Base-by-base conservation (phyloP, 2,329 filamentous ascomycete genomes). In the Fusarium sp. region DNA sequence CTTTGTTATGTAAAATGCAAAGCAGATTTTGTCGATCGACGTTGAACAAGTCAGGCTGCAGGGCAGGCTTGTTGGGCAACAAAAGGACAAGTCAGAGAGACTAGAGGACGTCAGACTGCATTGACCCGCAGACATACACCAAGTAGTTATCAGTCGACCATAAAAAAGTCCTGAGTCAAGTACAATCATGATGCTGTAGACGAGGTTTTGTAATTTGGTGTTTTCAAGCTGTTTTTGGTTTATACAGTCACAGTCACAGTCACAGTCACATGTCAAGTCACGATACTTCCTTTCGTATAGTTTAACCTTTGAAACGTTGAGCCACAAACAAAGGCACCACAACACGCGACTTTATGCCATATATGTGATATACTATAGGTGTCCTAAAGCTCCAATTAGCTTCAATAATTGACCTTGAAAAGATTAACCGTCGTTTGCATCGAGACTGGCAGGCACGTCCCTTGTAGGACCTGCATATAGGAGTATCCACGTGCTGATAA, bases 401-500 rank as follows among this genome's bases (percentile, higher is more conserved):
- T 31, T 14, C 15, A 7, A 14, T 7, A 9, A 14, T n/a, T 51
- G 17, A 24, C 14, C 15, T 36, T 17, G 34, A 14, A 40, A 40
- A 24, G 21, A 9, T 15, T 43, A 24, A 9, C 21, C 22, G 40
- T 17, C 21, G 14, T 44, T 44, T 28, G 17, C 19, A 28, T 44
- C 40, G n/a, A 10, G 15, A 26, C 19, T 22, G 22, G 10, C 42
- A 44, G 24, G 22, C 13, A 24, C 13, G 7, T 24, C 7, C 15
- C n/a, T 40, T 22, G 7, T 38, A 34, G 22, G n/a, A 53, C 31
- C n/a, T 47, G 40, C 24, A 63, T 38, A 22, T 13, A 17, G 6
- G 6, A 39, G 61, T 26, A 69, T 31, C 67, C 75, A 76, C 75
- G 73, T 77, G 75, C 58, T 67, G 75, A 77, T 77, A 76, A 77